phyloP scores from a whole-genome alignment of 495 filamentous ascomycete species.

The Friedmanniomyces simplex region DNA sequence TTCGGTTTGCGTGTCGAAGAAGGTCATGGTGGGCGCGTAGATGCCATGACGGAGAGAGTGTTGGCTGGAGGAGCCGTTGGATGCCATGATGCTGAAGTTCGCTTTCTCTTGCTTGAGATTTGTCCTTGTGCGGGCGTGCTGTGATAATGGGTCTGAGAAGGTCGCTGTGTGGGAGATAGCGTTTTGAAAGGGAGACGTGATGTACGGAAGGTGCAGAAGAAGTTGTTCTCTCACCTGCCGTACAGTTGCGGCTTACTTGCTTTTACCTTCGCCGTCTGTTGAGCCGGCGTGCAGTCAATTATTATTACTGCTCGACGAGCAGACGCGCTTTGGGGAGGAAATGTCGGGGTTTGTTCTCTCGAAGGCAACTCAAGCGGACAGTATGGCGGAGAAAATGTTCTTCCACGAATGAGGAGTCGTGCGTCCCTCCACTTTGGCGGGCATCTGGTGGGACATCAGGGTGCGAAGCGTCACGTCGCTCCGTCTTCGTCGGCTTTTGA shows the following conservation, averaged over 20 bases:
- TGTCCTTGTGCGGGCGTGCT: not conserved
- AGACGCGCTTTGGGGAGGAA: not conserved
- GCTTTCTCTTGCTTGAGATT: not conserved
- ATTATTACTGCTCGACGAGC: too few relatives aligned
- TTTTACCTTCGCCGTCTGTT: too few relatives aligned
- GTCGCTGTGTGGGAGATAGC: too few relatives aligned
- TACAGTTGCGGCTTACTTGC: too few relatives aligned
- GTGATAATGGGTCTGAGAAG: not conserved
- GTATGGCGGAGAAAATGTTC: not conserved
- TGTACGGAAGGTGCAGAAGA: too few relatives aligned
- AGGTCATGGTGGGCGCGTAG: slow-evolving; percentile 84
- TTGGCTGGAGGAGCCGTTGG: slow-evolving; percentile 13
- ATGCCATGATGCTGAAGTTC: not conserved
- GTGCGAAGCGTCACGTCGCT: not conserved
- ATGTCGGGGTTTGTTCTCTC: not conserved
- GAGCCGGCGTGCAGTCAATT: too few relatives aligned
- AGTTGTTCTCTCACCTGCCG: too few relatives aligned
- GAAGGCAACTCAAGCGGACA: not conserved
- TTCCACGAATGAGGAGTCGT: not conserved
- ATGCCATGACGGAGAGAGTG: slow-evolving; percentile 67
- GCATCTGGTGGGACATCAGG: not conserved
- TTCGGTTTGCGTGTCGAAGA: slow-evolving; percentile 73
- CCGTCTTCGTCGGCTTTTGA: not conserved
- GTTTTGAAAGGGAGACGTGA: too few relatives aligned
- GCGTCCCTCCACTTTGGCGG: not conserved